phyloP scores from a whole-genome alignment of 257 asterid genomes.

The Salvia splendens region DNA sequence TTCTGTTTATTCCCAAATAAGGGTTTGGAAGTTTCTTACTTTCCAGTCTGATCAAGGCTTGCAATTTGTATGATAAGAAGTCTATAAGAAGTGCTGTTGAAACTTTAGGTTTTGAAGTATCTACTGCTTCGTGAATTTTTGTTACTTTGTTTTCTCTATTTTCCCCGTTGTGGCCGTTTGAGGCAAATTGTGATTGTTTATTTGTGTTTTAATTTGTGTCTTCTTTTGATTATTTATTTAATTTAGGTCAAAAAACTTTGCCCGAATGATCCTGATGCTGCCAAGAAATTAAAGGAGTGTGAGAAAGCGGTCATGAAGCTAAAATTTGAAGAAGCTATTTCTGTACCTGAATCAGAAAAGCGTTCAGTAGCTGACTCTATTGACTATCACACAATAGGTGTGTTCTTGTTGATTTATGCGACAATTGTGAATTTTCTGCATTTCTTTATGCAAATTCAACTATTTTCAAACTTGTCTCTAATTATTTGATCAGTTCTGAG shows the following conservation, averaged over 20 bases:
- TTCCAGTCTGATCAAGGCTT: conserved; percentile 14
- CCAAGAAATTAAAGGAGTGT: conserved; percentile 91
- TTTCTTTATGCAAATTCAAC: conserved; percentile 25
- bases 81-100: not conserved
- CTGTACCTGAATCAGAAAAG: conserved; percentile 68
- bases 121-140: conserved; percentile 24
- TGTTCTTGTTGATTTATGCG: conserved; percentile 31
- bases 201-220: conserved; percentile 4
- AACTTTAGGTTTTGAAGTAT: conserved; percentile 12
- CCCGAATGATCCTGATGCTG: conserved; percentile 96
- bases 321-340: conserved; percentile 95
- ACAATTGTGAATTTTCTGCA: not conserved
- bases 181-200: not conserved
- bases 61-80: not conserved
- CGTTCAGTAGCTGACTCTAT: conserved; percentile 77
- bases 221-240: conserved; percentile 4
- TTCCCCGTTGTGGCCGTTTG: conserved; percentile 1
- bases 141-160: not conserved
- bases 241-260: conserved; percentile 74
- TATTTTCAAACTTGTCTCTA: not conserved
- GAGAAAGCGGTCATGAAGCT: conserved; percentile 96
- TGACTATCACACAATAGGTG: conserved; percentile 88
- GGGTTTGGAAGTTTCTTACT: not conserved
- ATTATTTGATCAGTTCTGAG: conserved; percentile 19
- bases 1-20: not conserved